Evolutionary conservation across 1,284 basidiomycete species (phyloP).

Genomic region (Naganishia sp.): DNA sequence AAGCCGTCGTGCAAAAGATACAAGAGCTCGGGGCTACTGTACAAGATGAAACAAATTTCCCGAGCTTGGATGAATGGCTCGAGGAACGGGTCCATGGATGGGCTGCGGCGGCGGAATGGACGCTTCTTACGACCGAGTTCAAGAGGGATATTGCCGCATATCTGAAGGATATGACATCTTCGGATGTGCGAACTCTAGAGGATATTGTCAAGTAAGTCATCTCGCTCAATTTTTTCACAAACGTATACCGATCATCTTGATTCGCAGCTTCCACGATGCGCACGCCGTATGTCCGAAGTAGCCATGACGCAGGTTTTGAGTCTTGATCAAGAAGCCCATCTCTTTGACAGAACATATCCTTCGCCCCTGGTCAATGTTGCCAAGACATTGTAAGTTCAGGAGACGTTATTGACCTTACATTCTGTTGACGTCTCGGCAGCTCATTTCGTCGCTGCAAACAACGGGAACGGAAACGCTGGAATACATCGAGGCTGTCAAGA

Average conservation of each 20-base stretch:
- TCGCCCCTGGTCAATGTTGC: slow-evolving; percentile 9
- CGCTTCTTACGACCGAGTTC: slow-evolving; percentile 28
- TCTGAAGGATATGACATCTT: slow-evolving; percentile 8
- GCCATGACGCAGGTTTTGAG: background rate
- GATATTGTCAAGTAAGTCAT: slow-evolving; percentile 24
- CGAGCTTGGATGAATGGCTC: slow-evolving; percentile 24
- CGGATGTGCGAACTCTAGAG: slow-evolving; percentile 16
- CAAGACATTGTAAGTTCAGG: slow-evolving; percentile 4
- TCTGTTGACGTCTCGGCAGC: background rate
- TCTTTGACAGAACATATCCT: background rate
- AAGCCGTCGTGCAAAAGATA: slow-evolving; percentile 18
- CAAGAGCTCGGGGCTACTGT: slow-evolving; percentile 18
- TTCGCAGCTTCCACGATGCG: slow-evolving; percentile 7
- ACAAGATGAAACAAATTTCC: slow-evolving; percentile 28
- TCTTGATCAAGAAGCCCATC: background rate
- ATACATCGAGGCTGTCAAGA: slow-evolving; percentile 25
- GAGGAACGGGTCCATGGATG: background rate
- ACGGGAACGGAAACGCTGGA: slow-evolving; percentile 16
- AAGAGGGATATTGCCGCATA: slow-evolving; percentile 26
- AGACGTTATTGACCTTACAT: background rate
- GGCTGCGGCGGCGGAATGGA: slow-evolving; percentile 6
- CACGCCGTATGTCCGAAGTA: slow-evolving; percentile 3
- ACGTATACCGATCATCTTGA: background rate
- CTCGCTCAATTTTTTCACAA: background rate
- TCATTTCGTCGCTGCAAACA: slow-evolving; percentile 9